Evolutionary conservation across 352 stramenopile genomes (phyloP).

Genomic region (Thraustotheca clavata): DNA sequence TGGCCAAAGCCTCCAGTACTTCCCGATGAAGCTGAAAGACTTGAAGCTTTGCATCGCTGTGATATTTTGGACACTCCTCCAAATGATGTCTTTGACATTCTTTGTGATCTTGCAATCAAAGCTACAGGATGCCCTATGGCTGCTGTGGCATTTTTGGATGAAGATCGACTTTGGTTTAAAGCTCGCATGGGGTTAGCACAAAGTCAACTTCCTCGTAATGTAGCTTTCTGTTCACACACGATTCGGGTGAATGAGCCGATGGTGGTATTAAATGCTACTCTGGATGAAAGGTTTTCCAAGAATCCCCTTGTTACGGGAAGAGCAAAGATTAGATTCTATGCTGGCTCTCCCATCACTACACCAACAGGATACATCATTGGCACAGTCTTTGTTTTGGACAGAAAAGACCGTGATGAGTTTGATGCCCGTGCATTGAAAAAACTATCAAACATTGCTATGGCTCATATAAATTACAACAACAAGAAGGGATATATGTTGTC

Average conservation of each 20-base stretch:
- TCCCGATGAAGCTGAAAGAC: background rate
- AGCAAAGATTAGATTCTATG: slow-evolving; percentile 17
- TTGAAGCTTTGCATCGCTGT: slow-evolving; percentile 5
- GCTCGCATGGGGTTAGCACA: slow-evolving; percentile 17
- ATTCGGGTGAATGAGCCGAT: background rate
- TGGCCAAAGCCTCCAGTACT: slow-evolving; percentile 16
- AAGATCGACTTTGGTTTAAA: slow-evolving; percentile 17
- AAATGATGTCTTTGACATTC: slow-evolving; percentile 20
- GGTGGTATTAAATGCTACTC: slow-evolving; percentile 5
- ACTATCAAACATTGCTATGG: slow-evolving; percentile 12
- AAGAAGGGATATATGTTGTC: slow-evolving; percentile 1
- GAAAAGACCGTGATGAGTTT: slow-evolving; percentile 25
- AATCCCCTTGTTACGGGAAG: slow-evolving; percentile 17
- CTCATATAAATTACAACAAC: slow-evolving; percentile 4
- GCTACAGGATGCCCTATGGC: slow-evolving; percentile 13
- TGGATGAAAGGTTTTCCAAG: slow-evolving; percentile 5
- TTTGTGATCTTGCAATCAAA: slow-evolving; percentile 19
- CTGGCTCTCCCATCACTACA: slow-evolving; percentile 24
- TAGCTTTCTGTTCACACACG: slow-evolving; percentile 17
- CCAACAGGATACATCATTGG: slow-evolving; percentile 69
- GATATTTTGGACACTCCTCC: slow-evolving; percentile 17
- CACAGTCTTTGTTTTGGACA: slow-evolving; percentile 82
- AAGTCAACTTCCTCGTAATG: slow-evolving; percentile 8
- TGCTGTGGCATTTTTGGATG: slow-evolving; percentile 13
- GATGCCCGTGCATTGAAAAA: slow-evolving; percentile 8